Evolutionary conservation across 2,329 filamentous ascomycete species (phyloP).

Genomic region (Domatiomyces globalis): DNA sequence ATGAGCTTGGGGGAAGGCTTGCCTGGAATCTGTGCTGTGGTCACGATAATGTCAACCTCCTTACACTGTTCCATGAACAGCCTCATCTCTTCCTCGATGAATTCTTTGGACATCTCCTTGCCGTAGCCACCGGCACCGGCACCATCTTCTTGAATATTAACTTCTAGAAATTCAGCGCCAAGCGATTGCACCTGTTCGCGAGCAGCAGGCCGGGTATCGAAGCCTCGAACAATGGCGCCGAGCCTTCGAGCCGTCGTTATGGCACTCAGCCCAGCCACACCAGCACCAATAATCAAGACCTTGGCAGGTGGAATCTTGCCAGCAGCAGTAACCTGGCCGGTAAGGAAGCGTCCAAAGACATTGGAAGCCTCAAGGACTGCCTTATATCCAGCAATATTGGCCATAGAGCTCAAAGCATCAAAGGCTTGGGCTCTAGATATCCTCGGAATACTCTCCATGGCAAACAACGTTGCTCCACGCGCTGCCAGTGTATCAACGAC

Average conservation of each 20-base stretch:
- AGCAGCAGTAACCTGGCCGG: slow-evolving; percentile 78
- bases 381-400: slow-evolving; percentile 88
- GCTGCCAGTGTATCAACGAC: slow-evolving; percentile 59
- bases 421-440: slow-evolving; percentile 82
- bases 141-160: slow-evolving; percentile 71
- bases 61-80: slow-evolving; percentile 74
- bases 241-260: slow-evolving; percentile 75
- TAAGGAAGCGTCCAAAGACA: slow-evolving; percentile 74
- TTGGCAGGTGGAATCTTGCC: slow-evolving; percentile 85
- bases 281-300: slow-evolving; percentile 77
- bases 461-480: slow-evolving; percentile 61
- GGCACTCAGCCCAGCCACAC: slow-evolving; percentile 75
- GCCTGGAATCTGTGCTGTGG: slow-evolving; percentile 80
- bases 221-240: slow-evolving; percentile 79
- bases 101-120: slow-evolving; percentile 89
- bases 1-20: slow-evolving; percentile 72
- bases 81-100: slow-evolving; percentile 86
- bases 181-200: slow-evolving; percentile 82
- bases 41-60: slow-evolving; percentile 86
- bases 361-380: slow-evolving; percentile 82
- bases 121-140: slow-evolving; percentile 75
- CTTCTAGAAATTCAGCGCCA: slow-evolving; percentile 79
- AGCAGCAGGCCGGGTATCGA: slow-evolving; percentile 78
- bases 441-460: slow-evolving; percentile 85
- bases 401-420: slow-evolving; percentile 79